These are phyloP conservation scores for Glebionis coronaria DNA, from an alignment of 129 eudicot species.

Conservation along the genomic window DNA sequence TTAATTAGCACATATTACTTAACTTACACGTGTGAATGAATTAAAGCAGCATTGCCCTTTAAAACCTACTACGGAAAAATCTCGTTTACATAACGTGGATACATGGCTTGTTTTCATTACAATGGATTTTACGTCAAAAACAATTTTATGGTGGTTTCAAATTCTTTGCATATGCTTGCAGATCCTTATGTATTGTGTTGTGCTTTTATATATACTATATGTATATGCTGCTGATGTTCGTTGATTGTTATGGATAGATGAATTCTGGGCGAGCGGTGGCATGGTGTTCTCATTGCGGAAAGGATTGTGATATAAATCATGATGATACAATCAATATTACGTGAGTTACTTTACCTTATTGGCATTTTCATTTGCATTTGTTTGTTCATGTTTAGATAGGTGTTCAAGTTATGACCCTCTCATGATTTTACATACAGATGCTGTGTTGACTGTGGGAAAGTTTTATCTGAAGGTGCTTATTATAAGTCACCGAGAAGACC, in stretches of 20 bases:
- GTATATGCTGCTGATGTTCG: conserved; percentile 6
- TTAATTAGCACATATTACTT: conserved; percentile 11
- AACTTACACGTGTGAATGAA: not conserved
- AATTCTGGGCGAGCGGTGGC: conserved; percentile 21
- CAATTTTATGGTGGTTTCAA: not conserved
- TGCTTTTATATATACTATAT: not conserved
- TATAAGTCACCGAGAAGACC: not conserved
- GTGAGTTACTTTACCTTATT: conserved; percentile 17
- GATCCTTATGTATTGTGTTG: not conserved
- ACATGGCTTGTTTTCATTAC: not conserved
- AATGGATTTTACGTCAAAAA: not conserved
- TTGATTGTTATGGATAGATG: conserved; percentile 4
- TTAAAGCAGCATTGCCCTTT: not conserved
- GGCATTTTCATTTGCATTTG: conserved; percentile 12
- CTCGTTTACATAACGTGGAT: not conserved
- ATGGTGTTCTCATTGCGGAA: conserved; percentile 34
- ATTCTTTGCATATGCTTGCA: not conserved
- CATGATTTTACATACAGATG: conserved; percentile 29
- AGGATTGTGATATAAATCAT: conserved; percentile 24
- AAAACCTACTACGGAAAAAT: not conserved
- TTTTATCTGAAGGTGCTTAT: conserved; percentile 23
- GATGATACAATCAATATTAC: conserved; percentile 25
- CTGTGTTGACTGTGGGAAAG: conserved; percentile 44
- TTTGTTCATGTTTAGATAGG: not conserved
- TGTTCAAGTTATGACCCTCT: not conserved